Conservation (phyloP, 148 eudicot genomes). For the Nepenthes mirabilis region DNA sequence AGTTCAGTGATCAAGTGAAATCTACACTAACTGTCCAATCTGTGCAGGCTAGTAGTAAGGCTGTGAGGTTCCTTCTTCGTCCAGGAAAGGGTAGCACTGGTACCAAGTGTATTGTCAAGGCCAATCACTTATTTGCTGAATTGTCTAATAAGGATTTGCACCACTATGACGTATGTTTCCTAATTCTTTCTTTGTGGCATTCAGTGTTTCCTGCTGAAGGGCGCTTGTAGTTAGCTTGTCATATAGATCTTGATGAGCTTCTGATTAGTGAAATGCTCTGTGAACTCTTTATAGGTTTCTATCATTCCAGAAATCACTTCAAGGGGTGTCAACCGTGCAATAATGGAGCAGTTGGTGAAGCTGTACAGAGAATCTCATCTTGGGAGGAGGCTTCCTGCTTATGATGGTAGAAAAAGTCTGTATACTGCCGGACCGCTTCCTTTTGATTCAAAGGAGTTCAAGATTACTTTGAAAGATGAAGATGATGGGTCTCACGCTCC, state of each 20-base stretch:
- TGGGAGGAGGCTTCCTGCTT: constrained; percentile 30
- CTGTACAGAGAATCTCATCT: constrained; percentile 26
- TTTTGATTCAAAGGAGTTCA: constrained; percentile 25
- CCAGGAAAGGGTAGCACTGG: background rate
- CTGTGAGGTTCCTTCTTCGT: background rate
- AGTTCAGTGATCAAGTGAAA: background rate
- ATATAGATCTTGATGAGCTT: background rate
- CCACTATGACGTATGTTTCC: too few relatives aligned
- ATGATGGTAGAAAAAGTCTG: constrained; percentile 45
- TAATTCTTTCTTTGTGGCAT: background rate
- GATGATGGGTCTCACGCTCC: constrained; percentile 16
- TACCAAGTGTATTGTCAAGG: background rate
- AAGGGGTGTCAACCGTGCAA: constrained; percentile 20
- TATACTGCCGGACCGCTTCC: constrained; percentile 40
- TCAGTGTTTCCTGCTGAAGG: background rate
- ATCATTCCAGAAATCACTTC: constrained; percentile 28
- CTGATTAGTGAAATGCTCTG: background rate
- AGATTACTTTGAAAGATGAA: constrained; percentile 24
- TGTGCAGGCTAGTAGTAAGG: background rate
- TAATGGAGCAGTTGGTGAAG: constrained; percentile 24
- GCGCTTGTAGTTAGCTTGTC: background rate
- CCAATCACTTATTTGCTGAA: background rate
- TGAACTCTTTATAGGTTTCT: constrained; percentile 23
- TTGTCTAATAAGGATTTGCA: too few relatives aligned
- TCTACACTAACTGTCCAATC: background rate